A percentile compares a stretch with the other conserved stretches of the same genome.
Conservation (phyloP, 2,329 filamentous ascomycete species). For the Phaeosphaeriaceae sp. region DNA sequence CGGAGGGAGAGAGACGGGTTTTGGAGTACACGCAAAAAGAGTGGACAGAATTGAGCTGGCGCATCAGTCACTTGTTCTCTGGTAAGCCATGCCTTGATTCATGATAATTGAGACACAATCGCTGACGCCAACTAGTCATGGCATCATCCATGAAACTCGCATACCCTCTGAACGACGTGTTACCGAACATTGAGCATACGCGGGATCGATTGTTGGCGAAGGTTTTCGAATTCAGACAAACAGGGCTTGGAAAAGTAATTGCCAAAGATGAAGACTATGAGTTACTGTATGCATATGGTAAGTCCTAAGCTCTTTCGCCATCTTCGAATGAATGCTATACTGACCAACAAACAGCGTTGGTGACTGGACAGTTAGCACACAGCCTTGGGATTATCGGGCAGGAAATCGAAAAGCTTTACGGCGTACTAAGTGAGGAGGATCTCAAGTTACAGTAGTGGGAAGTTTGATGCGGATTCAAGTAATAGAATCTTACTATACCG, state of each 20-base stretch:
- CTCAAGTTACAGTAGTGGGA: constrained; percentile 56
- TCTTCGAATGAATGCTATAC: not conserved
- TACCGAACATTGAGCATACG: constrained; percentile 81
- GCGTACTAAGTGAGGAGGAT: constrained; percentile 66
- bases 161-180: constrained; percentile 86
- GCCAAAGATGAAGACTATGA: constrained; percentile 84
- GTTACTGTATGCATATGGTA: constrained; percentile 87
- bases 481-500: not conserved
- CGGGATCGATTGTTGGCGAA: constrained; percentile 85
- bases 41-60: constrained; percentile 78
- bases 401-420: constrained; percentile 66
- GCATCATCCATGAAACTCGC: constrained; percentile 93
- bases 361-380: constrained; percentile 65
- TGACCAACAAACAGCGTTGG: constrained; percentile 57
- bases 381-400: constrained; percentile 62
- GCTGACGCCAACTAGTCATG: constrained; percentile 63
- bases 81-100: constrained; percentile 47
- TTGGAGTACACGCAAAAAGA: constrained; percentile 80
- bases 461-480: not conserved
- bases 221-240: constrained; percentile 84
- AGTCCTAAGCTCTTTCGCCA: constrained; percentile 30
- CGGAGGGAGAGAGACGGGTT: constrained; percentile 80
- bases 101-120: not conserved
- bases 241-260: constrained; percentile 58
- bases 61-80: constrained; percentile 85